Base-by-base conservation (phyloP, 2,329 filamentous ascomycete species). In the Diaporthe capsici region DNA sequence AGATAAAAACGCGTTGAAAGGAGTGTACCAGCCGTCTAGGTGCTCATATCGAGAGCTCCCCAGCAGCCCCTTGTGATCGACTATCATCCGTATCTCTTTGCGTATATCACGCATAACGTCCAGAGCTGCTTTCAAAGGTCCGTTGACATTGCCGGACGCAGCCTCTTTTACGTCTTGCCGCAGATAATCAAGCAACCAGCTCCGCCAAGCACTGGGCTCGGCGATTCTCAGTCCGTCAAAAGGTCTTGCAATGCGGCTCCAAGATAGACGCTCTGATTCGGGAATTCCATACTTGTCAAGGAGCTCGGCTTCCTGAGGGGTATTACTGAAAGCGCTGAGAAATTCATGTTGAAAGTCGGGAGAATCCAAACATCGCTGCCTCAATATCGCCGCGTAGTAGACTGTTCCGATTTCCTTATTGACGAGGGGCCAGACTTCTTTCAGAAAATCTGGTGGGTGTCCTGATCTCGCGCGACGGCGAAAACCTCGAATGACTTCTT, bases 101-200 rank as follows among this genome's bases (percentile, higher is more conserved):
- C 65, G 39, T 51, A 70, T 44, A 12, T 70, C 65, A 5, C 65
- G 65, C 65, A 70, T 70, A 6, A 70, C 44, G 47, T 70, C 65
- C 3, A 70, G 12, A 10, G 65, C 44, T 49, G 65, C 44, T 6
- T 70, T 70, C 47, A 70, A 70, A 2, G 65, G 65, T 2, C 65
- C 65, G 2, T 51, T 34, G 7, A 70, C 65, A 17, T 70, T 70
- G 8, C 65, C 65, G 7, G 37, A 51, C n/a, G 12, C 37, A 4
- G 42, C 65, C 28, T 70, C 47, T n/a, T 8, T n/a, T 6, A 37
- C 47, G 10, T 70, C 65, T 4, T 70, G 8, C 25, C 65, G 47
- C 10, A 70, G 31, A 37, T 70, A 55, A 2, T 20, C 65, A 34
- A 70, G 42, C 65, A 70, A 34, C 65, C 65, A 70, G 31, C 12